Conservation (phyloP, 805 yeast species). For the Tetrapisispora phaffii region DNA sequence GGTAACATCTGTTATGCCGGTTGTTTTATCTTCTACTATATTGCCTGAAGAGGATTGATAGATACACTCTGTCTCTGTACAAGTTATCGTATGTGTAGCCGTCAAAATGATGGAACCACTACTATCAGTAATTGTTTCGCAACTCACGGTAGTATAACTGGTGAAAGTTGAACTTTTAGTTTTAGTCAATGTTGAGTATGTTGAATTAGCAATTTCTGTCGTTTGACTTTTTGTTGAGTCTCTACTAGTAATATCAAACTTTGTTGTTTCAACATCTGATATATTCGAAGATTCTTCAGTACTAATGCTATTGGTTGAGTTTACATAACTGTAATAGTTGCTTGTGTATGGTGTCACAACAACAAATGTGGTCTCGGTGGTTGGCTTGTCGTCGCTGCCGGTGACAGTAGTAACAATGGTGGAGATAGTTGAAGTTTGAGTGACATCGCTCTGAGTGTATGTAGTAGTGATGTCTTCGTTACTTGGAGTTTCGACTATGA, state of each 20-base stretch:
- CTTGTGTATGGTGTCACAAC: not conserved
- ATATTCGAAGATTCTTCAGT: not conserved
- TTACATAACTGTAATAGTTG: not conserved
- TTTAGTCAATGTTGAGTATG: not conserved
- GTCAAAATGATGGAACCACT: not conserved
- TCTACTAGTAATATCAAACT: too few relatives aligned
- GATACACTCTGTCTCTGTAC: not conserved
- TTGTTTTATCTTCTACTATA: not conserved
- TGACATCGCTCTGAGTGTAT: conserved; percentile 1
- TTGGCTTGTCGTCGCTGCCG: conserved; percentile 3
- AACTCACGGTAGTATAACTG: not conserved
- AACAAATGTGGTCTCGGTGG: conserved; percentile 1
- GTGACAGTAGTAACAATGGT: conserved; percentile 1
- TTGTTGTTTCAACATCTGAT: not conserved
- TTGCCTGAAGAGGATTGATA: not conserved
- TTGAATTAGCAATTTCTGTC: not conserved
- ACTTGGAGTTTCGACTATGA: conserved; percentile 1
- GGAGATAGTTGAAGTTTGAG: not conserved
- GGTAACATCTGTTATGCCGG: not conserved
- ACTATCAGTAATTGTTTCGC: not conserved
- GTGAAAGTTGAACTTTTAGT: not conserved
- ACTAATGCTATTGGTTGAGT: not conserved
- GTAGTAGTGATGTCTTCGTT: not conserved
- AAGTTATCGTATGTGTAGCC: not conserved
- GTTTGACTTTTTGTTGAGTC: not conserved